Conservation (phyloP, 2,329 filamentous ascomycete genomes). For the Pseudogymnoascus pannorum region DNA sequence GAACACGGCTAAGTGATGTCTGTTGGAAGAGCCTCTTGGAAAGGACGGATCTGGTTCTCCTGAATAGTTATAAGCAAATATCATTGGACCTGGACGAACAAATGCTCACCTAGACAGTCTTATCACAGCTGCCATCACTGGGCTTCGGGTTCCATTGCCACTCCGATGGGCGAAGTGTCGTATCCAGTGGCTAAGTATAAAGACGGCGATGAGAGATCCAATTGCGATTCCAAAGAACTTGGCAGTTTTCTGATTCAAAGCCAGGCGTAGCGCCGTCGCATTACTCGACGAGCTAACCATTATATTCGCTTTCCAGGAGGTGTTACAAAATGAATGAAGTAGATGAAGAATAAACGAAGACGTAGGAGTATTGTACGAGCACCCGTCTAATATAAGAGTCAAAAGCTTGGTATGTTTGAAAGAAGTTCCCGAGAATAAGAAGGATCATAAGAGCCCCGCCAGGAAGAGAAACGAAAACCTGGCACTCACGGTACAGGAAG, state of each 20-base stretch:
- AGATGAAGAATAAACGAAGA: background rate
- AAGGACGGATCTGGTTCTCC: constrained; percentile 18
- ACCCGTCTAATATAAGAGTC: background rate
- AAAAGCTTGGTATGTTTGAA: background rate
- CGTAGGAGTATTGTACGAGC: background rate
- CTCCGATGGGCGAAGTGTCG: background rate
- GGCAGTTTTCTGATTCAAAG: constrained; percentile 2
- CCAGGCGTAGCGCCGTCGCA: background rate
- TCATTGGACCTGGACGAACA: constrained; percentile 11
- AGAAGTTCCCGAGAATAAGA: background rate
- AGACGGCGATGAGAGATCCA: constrained; percentile 14
- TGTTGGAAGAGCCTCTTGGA: constrained; percentile 32
- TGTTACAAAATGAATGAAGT: background rate
- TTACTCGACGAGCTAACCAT: background rate
- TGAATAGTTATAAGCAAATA: constrained; percentile 4
- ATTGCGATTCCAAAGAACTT: constrained; percentile 17
- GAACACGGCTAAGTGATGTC: constrained; percentile 33
- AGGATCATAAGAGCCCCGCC: background rate
- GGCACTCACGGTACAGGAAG: background rate
- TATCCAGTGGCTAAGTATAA: constrained; percentile 16
- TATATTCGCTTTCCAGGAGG: background rate
- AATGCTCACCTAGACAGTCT: constrained; percentile 5
- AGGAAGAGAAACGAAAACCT: background rate
- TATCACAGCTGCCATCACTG: background rate
- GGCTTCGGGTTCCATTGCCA: background rate